Percentiles rank a stretch among this genome's conserved stretches.
phyloP scores from a whole-genome alignment of 257 asterid species.

The Parsonsia alboflavescens region DNA sequence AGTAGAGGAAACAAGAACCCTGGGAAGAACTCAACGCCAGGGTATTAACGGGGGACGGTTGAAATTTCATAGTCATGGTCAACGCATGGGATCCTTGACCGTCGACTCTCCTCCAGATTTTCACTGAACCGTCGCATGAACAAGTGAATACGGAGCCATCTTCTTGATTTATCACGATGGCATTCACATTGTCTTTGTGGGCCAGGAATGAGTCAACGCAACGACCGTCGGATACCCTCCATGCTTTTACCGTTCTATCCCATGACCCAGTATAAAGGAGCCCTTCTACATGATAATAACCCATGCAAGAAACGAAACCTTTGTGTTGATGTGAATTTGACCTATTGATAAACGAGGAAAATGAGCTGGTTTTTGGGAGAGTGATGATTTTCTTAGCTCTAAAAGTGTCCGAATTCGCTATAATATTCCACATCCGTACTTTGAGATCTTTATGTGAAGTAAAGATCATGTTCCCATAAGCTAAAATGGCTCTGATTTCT shows the following conservation, averaged over 20 bases:
- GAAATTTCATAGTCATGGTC: conserved; percentile 70
- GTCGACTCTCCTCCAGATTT: conserved; percentile 74
- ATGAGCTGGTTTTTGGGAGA: conserved; percentile 32
- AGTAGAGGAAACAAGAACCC: conserved; percentile 58
- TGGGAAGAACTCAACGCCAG: conserved; percentile 43
- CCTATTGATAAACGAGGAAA: conserved; percentile 24
- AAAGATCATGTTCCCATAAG: conserved; percentile 57
- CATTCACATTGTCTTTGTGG: conserved; percentile 66
- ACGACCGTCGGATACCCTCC: conserved; percentile 55
- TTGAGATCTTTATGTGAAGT: conserved; percentile 63
- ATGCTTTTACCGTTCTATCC: conserved; percentile 58
- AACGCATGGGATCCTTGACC: conserved; percentile 78
- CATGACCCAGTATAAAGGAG: conserved; percentile 73
- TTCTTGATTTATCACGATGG: conserved; percentile 52
- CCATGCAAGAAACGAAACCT: conserved; percentile 76
- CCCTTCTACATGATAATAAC: conserved; percentile 77
- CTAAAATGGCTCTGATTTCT: conserved; percentile 53
- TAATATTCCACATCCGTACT: conserved; percentile 52
- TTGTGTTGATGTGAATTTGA: conserved; percentile 28
- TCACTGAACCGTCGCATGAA: conserved; percentile 76
- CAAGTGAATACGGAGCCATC: conserved; percentile 76
- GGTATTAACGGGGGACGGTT: conserved; percentile 69
- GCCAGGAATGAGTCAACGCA: conserved; percentile 67
- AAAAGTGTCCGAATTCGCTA: conserved; percentile 36
- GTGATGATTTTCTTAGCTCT: conserved; percentile 44